Evolutionary conservation across 805 yeast species (phyloP), one percentile per base, ranked within the genome.

Genomic region (Saturnispora hagleri): DNA sequence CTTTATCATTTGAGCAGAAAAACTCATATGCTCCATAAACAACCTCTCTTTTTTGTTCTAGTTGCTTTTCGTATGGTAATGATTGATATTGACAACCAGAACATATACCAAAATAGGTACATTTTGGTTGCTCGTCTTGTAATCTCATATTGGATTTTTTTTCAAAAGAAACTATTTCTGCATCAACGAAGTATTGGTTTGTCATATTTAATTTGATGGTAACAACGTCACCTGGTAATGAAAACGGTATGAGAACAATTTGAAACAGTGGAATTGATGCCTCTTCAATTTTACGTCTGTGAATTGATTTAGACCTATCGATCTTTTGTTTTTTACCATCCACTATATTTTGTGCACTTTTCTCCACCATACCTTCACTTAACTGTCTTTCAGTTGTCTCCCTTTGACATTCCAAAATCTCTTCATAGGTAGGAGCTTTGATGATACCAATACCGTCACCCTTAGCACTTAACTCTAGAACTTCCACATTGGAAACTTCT

Each of bases 51-150:
- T 93, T 93, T 62, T 86, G 74, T 48, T 67, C 69, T 50, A 93
- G 72, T 69, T 91, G 98, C 42, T 81, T 74, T 1, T 74, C 75
- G 64, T 93, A 93, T 2, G 77, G 73, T 34, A 89, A 70, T 65
- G 81, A 81, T 65, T 93, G 98, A 64, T 82, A 89, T 69, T 93
- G 98, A 66, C 98, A 90, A 3, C 98, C 98, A 1, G 96, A 87
- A 66, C 97, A 90, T 56, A 80, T 80, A 13, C 96, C 96, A 69
- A 91, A 93, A 69, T 93, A 93, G 56, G 79, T 75, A 69, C 96
- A 89, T 57, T 76, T 76, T 52, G 84, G 80, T 40, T 31, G 34
- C 15, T 49, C 49, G 17, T 53, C 51, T 26, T 49, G 41, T 40
- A 49, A 86, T 73, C 5, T 71, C 63, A 58, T 86, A 83, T 54